A percentile compares a stretch with the other conserved stretches of the same genome.
Evolutionary conservation across 768 basidiomycete genomes (phyloP).

Genomic region (Suillus subalutaceus): DNA sequence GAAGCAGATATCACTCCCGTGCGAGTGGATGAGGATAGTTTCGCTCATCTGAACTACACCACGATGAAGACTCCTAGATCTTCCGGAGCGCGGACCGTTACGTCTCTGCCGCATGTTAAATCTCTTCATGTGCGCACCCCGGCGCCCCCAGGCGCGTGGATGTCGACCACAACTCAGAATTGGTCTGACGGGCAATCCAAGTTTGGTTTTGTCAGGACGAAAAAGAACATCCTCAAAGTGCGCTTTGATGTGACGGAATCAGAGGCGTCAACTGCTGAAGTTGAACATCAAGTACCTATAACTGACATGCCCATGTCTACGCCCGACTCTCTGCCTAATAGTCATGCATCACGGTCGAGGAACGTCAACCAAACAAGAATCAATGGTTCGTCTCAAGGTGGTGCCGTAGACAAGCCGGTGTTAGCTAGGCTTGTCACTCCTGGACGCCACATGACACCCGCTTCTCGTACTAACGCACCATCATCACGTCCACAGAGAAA

Average conservation of each 20-base stretch:
- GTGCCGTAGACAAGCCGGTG: slow-evolving; percentile 9
- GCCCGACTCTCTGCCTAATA: too few relatives aligned
- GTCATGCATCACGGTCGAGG: neutral
- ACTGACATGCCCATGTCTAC: slow-evolving; percentile 25
- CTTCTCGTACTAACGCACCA: slow-evolving; percentile 23
- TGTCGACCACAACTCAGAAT: slow-evolving; percentile 43
- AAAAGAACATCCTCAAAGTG: slow-evolving; percentile 68
- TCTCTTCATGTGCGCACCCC: slow-evolving; percentile 58
- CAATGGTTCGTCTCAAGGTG: slow-evolving; percentile 1
- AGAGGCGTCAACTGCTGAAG: slow-evolving; percentile 34
- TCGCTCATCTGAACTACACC: slow-evolving; percentile 30
- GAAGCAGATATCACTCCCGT: slow-evolving; percentile 26
- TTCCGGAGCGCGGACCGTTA: slow-evolving; percentile 48
- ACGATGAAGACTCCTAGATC: slow-evolving; percentile 47
- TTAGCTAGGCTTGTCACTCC: slow-evolving; percentile 21
- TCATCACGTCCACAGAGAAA: slow-evolving; percentile 43
- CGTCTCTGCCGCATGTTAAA: slow-evolving; percentile 51
- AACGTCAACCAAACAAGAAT: neutral
- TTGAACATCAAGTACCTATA: slow-evolving; percentile 23
- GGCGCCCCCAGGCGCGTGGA: slow-evolving; percentile 68
- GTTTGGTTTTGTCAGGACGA: slow-evolving; percentile 36
- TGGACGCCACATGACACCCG: slow-evolving; percentile 25
- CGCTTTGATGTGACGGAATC: slow-evolving; percentile 61
- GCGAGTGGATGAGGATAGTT: slow-evolving; percentile 21
- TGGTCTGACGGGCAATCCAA: slow-evolving; percentile 27